Conservation (phyloP, 2,329 filamentous ascomycete genomes). For the Truncatella angustata region DNA sequence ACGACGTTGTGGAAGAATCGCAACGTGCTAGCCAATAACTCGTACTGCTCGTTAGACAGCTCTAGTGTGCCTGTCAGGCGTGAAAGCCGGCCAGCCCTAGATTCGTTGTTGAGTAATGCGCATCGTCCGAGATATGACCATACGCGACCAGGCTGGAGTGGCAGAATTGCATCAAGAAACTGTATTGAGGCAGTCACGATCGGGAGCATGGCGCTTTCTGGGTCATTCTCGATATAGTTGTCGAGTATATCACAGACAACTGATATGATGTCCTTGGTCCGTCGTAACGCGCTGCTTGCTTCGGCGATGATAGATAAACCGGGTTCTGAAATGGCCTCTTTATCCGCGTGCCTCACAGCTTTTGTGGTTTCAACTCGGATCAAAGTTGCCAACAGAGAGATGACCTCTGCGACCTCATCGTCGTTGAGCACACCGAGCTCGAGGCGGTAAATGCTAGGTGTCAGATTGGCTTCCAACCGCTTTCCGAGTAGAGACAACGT, state of each 20-base stretch:
- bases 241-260: slow-evolving; percentile 87
- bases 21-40: slow-evolving; percentile 72
- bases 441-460: slow-evolving; percentile 52
- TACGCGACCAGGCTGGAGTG: slow-evolving; percentile 75
- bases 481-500: slow-evolving; percentile 77
- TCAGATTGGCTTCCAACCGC: slow-evolving; percentile 66
- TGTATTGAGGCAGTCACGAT: slow-evolving; percentile 71
- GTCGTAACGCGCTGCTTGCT: slow-evolving; percentile 52
- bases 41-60: slow-evolving; percentile 71
- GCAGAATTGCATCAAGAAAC: slow-evolving; percentile 72
- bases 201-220: slow-evolving; percentile 64
- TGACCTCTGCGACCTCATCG: slow-evolving; percentile 69
- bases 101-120: slow-evolving; percentile 73
- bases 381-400: slow-evolving; percentile 71
- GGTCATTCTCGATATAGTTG: slow-evolving; percentile 58
- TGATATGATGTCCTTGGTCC: slow-evolving; percentile 72
- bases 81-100: slow-evolving; percentile 72
- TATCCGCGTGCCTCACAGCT: slow-evolving; percentile 20
- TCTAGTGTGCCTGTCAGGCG: slow-evolving; percentile 82
- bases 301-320: slow-evolving; percentile 54
- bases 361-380: slow-evolving; percentile 52
- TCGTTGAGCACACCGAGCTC: slow-evolving; percentile 53
- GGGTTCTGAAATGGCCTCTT: slow-evolving; percentile 24
- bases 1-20: slow-evolving; percentile 73
- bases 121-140: slow-evolving; percentile 89